phyloP scores from a whole-genome alignment of 176 grass and related monocot species.

The Rhipidocladum racemiflorum region DNA sequence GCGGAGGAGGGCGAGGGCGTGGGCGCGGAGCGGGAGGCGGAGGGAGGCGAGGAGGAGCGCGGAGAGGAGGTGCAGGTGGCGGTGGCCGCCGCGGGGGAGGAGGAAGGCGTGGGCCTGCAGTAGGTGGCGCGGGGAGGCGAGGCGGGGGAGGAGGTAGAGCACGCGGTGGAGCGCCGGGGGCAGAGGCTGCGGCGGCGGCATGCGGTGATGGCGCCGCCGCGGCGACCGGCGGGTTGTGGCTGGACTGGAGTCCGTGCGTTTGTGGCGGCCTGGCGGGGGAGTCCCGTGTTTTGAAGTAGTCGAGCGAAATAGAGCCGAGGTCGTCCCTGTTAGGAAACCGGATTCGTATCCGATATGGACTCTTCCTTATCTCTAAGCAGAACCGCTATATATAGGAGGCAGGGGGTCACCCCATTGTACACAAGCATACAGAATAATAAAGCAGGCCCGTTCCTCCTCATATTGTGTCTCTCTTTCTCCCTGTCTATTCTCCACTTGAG shows the following conservation, averaged over 20 bases:
- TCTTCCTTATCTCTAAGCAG: too few species aligned
- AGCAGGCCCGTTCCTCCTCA: too few species aligned
- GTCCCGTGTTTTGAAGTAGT: background rate
- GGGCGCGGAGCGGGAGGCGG: constrained; percentile 21
- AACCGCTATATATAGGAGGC: too few species aligned
- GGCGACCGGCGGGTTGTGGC: background rate
- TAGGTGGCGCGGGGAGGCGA: constrained; percentile 33
- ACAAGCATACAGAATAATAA: too few species aligned
- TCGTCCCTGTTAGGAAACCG: too few species aligned
- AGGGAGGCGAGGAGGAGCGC: constrained; percentile 45
- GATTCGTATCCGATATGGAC: too few species aligned
- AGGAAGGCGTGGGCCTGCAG: constrained; percentile 47
- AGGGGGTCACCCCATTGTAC: too few species aligned
- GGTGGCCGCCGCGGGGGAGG: constrained; percentile 35
- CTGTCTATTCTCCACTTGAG: too few species aligned
- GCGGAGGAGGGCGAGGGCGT: constrained; percentile 26
- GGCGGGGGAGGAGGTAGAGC: constrained; percentile 29
- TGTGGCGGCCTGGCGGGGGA: constrained; percentile 21
- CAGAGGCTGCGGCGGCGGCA: constrained; percentile 21
- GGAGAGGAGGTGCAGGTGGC: constrained; percentile 35
- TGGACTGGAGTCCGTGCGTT: background rate
- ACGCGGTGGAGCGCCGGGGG: constrained; percentile 24
- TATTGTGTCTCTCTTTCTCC: too few species aligned
- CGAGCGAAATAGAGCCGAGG: background rate
- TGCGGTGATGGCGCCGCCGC: background rate